These are phyloP conservation scores for Chlorella ohadii DNA, from an alignment of 139 green algal genomes.

Conservation along the genomic window DNA sequence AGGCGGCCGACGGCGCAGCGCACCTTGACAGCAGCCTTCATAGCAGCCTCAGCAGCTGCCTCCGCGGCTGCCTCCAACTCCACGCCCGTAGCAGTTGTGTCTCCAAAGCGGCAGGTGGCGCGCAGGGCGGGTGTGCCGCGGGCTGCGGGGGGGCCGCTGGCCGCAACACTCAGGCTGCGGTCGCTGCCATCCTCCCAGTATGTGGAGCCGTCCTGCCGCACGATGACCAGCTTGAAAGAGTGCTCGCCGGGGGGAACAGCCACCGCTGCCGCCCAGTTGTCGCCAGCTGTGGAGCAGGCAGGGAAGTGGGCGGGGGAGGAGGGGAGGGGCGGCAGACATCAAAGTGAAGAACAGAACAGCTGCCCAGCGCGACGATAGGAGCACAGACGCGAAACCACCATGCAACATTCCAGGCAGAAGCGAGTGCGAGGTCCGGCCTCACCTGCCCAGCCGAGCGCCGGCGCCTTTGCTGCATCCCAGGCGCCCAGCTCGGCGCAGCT, in stretches of 20 bases:
- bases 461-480: not conserved
- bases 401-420: too few relatives aligned
- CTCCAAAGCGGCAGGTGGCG: constrained; percentile 16
- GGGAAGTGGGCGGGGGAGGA: not conserved
- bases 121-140: not conserved
- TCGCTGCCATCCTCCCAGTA: not conserved
- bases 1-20: too few relatives aligned
- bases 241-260: not conserved
- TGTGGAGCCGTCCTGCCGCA: not conserved
- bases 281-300: not conserved
- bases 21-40: too few relatives aligned
- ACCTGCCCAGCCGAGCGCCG: not conserved
- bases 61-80: not conserved
- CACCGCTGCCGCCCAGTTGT: constrained; percentile 5
- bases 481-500: not conserved
- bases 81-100: not conserved
- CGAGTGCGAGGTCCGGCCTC: too few relatives aligned
- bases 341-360: too few relatives aligned
- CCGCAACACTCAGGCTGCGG: not conserved
- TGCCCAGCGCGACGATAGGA: too few relatives aligned
- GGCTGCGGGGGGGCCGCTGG: not conserved
- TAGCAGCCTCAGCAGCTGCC: not conserved
- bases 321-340: not conserved
- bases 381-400: too few relatives aligned
- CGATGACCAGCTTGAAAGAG: constrained; percentile 10